Base-by-base conservation (phyloP, 305 asterid genomes). In the Striga hermonthica region DNA sequence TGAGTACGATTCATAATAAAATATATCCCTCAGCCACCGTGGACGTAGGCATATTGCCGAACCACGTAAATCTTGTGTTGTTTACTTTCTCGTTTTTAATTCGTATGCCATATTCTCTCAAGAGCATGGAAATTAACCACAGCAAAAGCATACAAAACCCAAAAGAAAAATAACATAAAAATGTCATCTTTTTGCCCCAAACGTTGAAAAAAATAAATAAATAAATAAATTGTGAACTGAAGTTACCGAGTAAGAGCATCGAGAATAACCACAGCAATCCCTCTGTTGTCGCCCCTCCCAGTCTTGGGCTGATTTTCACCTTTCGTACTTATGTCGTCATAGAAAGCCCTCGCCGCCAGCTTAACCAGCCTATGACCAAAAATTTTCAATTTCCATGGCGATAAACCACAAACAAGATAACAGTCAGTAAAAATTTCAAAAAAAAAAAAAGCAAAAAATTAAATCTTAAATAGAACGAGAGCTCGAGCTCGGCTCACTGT, bases 331-430 rank as follows among this genome's bases (percentile, higher is more conserved):
- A 80, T 73, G 71, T 86, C 95, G 65, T 87, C 96, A 50, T 91
- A 91, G 57, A 91, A 91, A 9, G 98, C 98, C 86, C 96, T 83
- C 11, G 95, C 98, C 62, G 90, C 90, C 35, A 86, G 86, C 77
- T 83, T 91, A 80, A 91, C 98, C 95, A 91, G 76, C 52, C 98
- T 91, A 66, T 50, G 6, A 49, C 14, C 7, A 15, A 12, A 12
- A 22, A 22, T 22, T 22, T 22, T 1, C 14, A 0, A 12, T 50
- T 50, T 52, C 3, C 9, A 31, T 34, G 15, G 67, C 0, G 31
- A 60, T 7, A 60, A 6, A 54, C 67, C 4, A 62, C 49, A 63
- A 63, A 60, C 39, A 43, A 57, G 4, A 57, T 15, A 53, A 48
- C 62, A 68, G 62, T 39, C 45, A 74, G 54, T 15, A 9, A 67